A percentile compares a stretch with the other conserved stretches of the same genome.
These are phyloP conservation scores for Phaseolus coccineus DNA, from an alignment of 331 rosid genomes.

Conservation along the genomic window DNA sequence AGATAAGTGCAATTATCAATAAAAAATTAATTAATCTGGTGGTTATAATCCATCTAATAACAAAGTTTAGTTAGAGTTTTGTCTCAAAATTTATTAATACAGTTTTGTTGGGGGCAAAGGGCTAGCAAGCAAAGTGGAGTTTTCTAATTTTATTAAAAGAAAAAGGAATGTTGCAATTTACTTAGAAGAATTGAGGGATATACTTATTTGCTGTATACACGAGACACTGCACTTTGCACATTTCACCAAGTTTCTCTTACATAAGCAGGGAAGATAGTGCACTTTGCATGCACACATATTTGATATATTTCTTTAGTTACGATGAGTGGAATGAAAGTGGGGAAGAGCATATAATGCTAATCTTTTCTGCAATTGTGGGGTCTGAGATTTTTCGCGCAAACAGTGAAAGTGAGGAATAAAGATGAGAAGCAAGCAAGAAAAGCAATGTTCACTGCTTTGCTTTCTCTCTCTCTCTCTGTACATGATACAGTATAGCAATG, in stretches of 20 bases:
- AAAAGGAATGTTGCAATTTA: constrained; percentile 34
- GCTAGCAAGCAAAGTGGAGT: constrained; percentile 13
- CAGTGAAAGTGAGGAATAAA: constrained; percentile 59
- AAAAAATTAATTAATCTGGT: too few relatives aligned
- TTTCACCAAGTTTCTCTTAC: not conserved
- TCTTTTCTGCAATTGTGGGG: constrained; percentile 52
- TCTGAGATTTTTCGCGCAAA: constrained; percentile 46
- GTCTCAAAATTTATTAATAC: too few relatives aligned
- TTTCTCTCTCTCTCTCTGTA: constrained; percentile 26
- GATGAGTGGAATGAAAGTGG: constrained; percentile 30
- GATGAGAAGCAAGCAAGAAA: constrained; percentile 46
- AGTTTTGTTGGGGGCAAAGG: constrained; percentile 9
- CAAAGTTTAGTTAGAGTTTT: too few relatives aligned
- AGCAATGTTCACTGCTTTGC: constrained; percentile 45
- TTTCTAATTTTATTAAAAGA: constrained; percentile 16
- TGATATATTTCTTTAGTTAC: not conserved
- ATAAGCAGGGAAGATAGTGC: constrained; percentile 2
- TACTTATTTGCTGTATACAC: not conserved
- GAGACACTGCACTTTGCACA: not conserved
- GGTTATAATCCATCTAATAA: too few relatives aligned
- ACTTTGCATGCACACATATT: constrained; percentile 34
- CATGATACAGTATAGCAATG: constrained; percentile 46
- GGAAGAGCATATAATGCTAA: constrained; percentile 44
- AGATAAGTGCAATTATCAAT: too few relatives aligned
- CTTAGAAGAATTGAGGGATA: not conserved